A percentile compares a stretch with the other conserved stretches of the same genome.
phyloP scores from a whole-genome alignment of 2,329 filamentous ascomycete genomes.

The Coniochaeta pulveracea region DNA sequence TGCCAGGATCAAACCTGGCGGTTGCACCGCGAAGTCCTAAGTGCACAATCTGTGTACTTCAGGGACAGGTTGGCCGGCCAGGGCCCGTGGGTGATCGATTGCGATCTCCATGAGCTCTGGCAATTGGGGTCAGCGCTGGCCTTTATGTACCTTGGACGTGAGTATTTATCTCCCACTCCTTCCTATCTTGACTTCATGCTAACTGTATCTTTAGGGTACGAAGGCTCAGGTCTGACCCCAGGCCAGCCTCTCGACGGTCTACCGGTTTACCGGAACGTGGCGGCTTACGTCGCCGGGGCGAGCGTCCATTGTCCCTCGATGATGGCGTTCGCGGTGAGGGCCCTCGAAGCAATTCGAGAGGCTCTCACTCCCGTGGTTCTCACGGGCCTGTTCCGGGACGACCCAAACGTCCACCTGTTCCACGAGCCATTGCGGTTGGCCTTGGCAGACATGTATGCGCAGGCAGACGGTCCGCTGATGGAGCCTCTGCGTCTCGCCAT shows the following conservation, averaged over 20 bases:
- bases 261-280: conserved; percentile 11
- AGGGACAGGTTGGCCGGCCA: background rate
- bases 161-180: background rate
- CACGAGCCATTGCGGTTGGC: conserved; percentile 12
- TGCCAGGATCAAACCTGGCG: conserved; percentile 6
- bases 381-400: conserved; percentile 4
- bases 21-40: conserved; percentile 12
- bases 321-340: conserved; percentile 31
- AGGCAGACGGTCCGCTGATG: conserved; percentile 11
- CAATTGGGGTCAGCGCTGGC: conserved; percentile 12
- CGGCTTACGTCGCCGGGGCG: conserved; percentile 15
- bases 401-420: conserved; percentile 6
- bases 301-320: conserved; percentile 13
- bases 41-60: conserved; percentile 10
- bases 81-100: conserved; percentile 5
- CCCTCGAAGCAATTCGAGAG: conserved; percentile 40
- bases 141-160: conserved; percentile 17
- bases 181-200: background rate
- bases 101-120: conserved; percentile 8
- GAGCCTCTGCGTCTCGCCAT: conserved; percentile 13
- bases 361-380: conserved; percentile 28
- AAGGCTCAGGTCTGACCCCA: conserved; percentile 6
- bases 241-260: conserved; percentile 9
- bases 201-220: conserved; percentile 8
- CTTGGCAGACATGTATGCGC: conserved; percentile 14